Evolutionary conservation across 2,329 filamentous ascomycete genomes (phyloP).

Genomic region (Penicillium sp.): DNA sequence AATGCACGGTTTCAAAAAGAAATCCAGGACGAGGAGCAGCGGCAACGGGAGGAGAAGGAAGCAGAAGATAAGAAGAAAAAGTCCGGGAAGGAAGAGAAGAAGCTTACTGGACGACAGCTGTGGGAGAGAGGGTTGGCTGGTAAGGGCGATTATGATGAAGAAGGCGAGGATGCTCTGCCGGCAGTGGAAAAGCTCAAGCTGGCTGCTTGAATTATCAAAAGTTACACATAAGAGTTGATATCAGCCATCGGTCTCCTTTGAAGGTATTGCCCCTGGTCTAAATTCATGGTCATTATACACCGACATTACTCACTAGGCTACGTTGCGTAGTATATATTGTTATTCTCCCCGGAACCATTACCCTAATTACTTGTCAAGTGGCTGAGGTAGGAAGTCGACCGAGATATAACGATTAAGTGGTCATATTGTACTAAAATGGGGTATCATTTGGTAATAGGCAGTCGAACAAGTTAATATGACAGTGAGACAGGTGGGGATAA

Average conservation of each 20-base stretch:
- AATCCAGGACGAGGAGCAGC: conserved; percentile 69
- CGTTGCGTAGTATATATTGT: too few relatives aligned
- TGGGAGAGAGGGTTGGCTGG: conserved; percentile 72
- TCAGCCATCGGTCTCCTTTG: too few relatives aligned
- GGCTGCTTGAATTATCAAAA: conserved; percentile 48
- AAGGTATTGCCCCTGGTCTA: too few relatives aligned
- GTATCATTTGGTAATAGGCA: conserved; percentile 8
- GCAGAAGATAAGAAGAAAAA: conserved; percentile 80
- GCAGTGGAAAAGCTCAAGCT: conserved; percentile 70
- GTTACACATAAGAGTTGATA: too few relatives aligned
- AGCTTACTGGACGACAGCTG: conserved; percentile 69
- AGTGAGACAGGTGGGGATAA: too few relatives aligned
- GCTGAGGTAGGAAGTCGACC: too few relatives aligned
- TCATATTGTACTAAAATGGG: conserved; percentile 3
- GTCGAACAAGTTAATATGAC: too few relatives aligned
- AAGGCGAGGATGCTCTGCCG: conserved; percentile 60
- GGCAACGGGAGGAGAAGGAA: conserved; percentile 68
- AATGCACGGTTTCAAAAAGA: conserved; percentile 72
- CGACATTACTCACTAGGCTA: too few relatives aligned
- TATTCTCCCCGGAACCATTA: too few relatives aligned
- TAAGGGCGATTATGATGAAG: conserved; percentile 64
- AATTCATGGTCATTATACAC: too few relatives aligned
- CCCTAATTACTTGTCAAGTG: too few relatives aligned
- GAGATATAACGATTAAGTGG: not conserved
- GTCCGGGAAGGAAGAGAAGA: conserved; percentile 59